phyloP scores from a whole-genome alignment of 1,284 basidiomycete species.

The Boletus semigastroideus region DNA sequence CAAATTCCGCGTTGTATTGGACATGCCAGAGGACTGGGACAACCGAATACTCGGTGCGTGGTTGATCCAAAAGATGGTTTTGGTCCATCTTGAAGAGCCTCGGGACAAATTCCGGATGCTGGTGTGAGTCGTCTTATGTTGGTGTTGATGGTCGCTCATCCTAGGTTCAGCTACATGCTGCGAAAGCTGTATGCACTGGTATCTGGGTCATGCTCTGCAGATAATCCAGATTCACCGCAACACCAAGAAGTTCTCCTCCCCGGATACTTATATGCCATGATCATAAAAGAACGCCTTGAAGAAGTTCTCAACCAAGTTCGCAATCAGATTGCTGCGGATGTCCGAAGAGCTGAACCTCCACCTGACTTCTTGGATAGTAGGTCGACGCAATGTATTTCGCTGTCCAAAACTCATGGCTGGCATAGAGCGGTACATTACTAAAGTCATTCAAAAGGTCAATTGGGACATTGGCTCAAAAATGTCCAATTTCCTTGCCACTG shows the following conservation, averaged over 20 bases:
- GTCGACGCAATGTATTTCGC: conserved; percentile 27
- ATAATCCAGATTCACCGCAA: conserved; percentile 99
- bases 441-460: conserved; percentile 76
- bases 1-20: conserved; percentile 94
- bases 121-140: conserved; percentile 49
- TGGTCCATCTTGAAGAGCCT: conserved; percentile 90
- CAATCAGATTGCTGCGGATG: conserved; percentile 72
- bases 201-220: conserved; percentile 86
- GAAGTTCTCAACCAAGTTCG: conserved; percentile 83
- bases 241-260: conserved; percentile 98
- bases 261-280: conserved; percentile 93
- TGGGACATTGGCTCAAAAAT: conserved; percentile 92
- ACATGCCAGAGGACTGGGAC: conserved; percentile 91
- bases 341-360: conserved; percentile 66
- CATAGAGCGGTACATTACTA: conserved; percentile 80
- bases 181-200: conserved; percentile 95
- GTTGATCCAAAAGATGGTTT: conserved; percentile 83
- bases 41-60: conserved; percentile 83
- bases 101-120: conserved; percentile 97
- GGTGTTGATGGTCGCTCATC: conserved; percentile 13
- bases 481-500: conserved; percentile 96
- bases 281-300: conserved; percentile 97
- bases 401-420: conserved; percentile 8
- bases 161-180: conserved; percentile 78
- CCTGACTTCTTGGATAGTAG: conserved; percentile 87